A percentile compares a stretch with the other conserved stretches of the same genome.
These are phyloP conservation scores for Casuarina cunninghamiana DNA, from an alignment of 306 rosid genomes.

Conservation along the genomic window DNA sequence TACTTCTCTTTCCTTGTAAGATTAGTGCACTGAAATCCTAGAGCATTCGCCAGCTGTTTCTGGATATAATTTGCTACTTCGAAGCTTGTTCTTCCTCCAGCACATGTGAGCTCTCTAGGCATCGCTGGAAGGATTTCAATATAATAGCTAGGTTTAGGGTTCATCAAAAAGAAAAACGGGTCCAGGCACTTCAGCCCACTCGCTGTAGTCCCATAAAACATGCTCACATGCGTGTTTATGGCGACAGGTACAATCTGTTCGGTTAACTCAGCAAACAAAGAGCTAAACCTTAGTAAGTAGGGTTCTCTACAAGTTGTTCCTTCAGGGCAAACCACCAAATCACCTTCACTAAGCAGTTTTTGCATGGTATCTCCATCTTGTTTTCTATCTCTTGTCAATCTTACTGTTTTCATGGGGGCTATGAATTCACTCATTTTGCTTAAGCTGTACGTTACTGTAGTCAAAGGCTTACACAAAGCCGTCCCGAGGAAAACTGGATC, in stretches of 20 bases:
- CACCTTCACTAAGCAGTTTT: conserved; percentile 57
- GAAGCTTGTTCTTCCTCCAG: conserved; percentile 61
- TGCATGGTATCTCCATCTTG: conserved; percentile 73
- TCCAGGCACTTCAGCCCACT: conserved; percentile 88
- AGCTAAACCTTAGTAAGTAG: conserved; percentile 78
- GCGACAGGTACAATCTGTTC: conserved; percentile 93
- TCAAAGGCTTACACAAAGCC: conserved; percentile 48
- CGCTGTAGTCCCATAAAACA: conserved; percentile 98
- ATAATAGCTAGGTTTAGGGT: conserved; percentile 67
- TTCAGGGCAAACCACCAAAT: conserved; percentile 93
- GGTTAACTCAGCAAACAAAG: conserved; percentile 81
- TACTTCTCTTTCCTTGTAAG: conserved; percentile 88
- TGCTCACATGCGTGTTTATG: conserved; percentile 53
- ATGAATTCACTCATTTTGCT: conserved; percentile 66
- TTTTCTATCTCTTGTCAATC: conserved; percentile 67
- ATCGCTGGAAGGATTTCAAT: conserved; percentile 66
- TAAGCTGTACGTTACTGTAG: conserved; percentile 75
- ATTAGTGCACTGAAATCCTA: conserved; percentile 85
- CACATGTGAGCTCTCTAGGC: conserved; percentile 57
- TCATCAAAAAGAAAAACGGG: conserved; percentile 82
- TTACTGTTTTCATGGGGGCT: conserved; percentile 60
- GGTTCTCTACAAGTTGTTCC: conserved; percentile 99
- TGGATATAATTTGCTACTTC: conserved; percentile 88
- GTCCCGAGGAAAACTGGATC: conserved; percentile 76
- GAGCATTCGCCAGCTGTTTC: conserved; percentile 55